Base-by-base conservation (phyloP, 2,329 filamentous ascomycete genomes). In the Sclerotinia trifoliorum region DNA sequence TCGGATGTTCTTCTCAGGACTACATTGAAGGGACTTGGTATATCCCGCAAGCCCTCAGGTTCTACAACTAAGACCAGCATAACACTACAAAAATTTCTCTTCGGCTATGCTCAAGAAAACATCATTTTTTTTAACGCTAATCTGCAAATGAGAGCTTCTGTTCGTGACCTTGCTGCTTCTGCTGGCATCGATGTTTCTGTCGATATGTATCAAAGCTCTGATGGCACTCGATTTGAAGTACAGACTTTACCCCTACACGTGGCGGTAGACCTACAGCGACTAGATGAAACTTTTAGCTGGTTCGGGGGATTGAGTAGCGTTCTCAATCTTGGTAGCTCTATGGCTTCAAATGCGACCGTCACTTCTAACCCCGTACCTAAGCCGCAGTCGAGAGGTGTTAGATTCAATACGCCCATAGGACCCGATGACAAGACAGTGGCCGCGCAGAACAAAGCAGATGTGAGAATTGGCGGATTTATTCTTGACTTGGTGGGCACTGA, bases 251-350 rank as follows among this genome's bases (percentile, higher is more conserved):
- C 94, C 7, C 78, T 97, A 1, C 86, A 89, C 69, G 78, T 97
- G 13, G 86, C 88, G 68, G 80, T 98, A 52, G 92, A 98, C 76
- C 81, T 97, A 21, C 89, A 90, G 71, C 86, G 87, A 67, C 80
- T 98, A 29, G 95, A 98, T 73, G 93, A 97, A 74, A 92, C 92
- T 0, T 88, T 98, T 69, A 87, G 88, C 67, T 93, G 92, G 84
- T 94, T 97, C 79, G 95, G 95, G 48, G 95, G 95, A 0, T 82
- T 99, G 55, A 97, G 94, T 78, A 93, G 93, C 72, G 90, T 99
- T 65, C 81, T 99, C 55, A 96, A 95, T 74, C 86, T 97, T 77
- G 92, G 93, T 71, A 91, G 86, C 69, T 97, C 94, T 0, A 90
- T 96, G 71, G 87, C 90, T 15, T 93, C 91, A 0, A 90, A 86